These are phyloP conservation scores for Prosopis cineraria DNA, from an alignment of 306 rosid genomes.

Conservation along the genomic window DNA sequence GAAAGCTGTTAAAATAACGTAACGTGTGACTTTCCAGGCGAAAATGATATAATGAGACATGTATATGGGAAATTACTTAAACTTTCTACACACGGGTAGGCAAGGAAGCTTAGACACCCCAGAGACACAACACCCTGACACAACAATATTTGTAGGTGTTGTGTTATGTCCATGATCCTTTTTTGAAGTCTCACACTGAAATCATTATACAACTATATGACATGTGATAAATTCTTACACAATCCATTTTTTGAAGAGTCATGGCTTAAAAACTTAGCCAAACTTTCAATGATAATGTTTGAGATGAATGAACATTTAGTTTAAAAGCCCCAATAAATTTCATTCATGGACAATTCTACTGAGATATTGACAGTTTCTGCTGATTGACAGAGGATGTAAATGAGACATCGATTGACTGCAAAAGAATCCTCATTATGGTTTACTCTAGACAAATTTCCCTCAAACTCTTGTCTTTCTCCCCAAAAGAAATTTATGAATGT, in stretches of 20 bases:
- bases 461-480: neutral
- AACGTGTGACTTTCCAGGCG: neutral
- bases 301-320: slow-evolving; percentile 15
- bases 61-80: neutral
- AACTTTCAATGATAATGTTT: slow-evolving; percentile 1
- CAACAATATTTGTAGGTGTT: neutral
- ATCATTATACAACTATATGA: neutral
- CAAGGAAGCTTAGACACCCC: neutral
- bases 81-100: neutral
- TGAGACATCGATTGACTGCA: neutral
- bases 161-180: neutral
- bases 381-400: neutral
- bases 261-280: neutral
- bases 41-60: neutral
- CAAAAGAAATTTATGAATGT: neutral
- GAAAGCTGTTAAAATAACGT: slow-evolving; percentile 19
- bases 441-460: neutral
- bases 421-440: neutral
- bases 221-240: neutral
- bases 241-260: neutral
- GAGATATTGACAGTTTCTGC: neutral
- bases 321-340: neutral
- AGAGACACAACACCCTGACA: neutral
- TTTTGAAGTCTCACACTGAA: neutral
- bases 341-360: neutral